Percentiles rank a stretch among this genome's conserved stretches.
These are phyloP conservation scores for Triticum timopheevii DNA, from an alignment of 176 grass and related monocot genomes.

Conservation along the genomic window DNA sequence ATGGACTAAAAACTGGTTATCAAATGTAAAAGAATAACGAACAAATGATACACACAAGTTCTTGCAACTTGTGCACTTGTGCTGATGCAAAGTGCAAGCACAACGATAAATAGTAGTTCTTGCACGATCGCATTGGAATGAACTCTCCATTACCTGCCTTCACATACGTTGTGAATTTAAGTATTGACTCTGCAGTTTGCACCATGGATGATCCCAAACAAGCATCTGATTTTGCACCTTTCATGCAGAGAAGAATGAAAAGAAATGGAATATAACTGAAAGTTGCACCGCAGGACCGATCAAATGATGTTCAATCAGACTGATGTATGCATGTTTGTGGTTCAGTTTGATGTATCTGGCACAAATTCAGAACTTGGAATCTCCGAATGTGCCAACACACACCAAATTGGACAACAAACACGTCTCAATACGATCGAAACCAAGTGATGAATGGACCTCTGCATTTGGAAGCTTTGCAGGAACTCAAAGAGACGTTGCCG, in stretches of 20 bases:
- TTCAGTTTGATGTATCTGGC: constrained; percentile 46
- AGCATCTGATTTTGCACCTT: neutral
- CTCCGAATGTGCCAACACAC: constrained; percentile 32
- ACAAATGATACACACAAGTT: neutral
- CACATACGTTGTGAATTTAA: neutral
- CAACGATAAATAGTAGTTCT: neutral
- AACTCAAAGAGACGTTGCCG: constrained; percentile 29
- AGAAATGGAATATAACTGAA: neutral
- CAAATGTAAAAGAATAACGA: neutral
- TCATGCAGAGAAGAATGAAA: neutral
- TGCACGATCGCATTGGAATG: neutral
- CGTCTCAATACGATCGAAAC: neutral
- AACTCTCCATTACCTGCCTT: neutral
- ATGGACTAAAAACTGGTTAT: neutral
- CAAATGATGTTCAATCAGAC: neutral
- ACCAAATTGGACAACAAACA: constrained; percentile 51
- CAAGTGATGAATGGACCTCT: neutral
- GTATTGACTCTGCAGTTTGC: neutral
- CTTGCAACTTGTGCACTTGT: neutral
- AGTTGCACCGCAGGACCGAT: neutral
- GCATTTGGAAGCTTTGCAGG: constrained; percentile 24
- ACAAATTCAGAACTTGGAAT: constrained; percentile 17
- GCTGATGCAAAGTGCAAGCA: neutral
- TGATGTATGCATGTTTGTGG: neutral
- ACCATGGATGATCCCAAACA: neutral